phyloP scores from a whole-genome alignment of 2,329 filamentous ascomycete genomes.

The Pseudogymnoascus sp. region DNA sequence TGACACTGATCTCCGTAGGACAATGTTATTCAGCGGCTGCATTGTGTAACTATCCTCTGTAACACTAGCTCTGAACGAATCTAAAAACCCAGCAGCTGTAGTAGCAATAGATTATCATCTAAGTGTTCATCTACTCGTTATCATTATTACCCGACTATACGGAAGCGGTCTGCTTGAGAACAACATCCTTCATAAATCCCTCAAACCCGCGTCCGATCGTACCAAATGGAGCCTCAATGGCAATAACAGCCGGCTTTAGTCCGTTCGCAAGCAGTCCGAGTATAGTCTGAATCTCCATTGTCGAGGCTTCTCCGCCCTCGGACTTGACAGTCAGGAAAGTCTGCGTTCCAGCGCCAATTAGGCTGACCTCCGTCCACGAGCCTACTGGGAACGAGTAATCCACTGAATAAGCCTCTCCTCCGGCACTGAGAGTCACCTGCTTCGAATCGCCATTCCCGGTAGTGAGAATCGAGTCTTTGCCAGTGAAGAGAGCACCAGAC shows the following conservation, averaged over 20 bases:
- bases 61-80: neutral
- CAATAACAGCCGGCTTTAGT: conserved; percentile 19
- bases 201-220: conserved; percentile 17
- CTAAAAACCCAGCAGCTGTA: neutral
- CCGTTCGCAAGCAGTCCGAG: conserved; percentile 16
- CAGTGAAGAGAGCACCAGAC: conserved; percentile 35
- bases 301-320: conserved; percentile 1
- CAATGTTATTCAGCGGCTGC: neutral
- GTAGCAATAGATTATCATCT: neutral
- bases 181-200: conserved; percentile 17
- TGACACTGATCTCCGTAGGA: neutral
- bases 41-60: neutral
- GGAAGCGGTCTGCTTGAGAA: neutral
- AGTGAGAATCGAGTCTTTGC: conserved; percentile 34
- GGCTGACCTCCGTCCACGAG: conserved; percentile 29
- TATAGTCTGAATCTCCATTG: conserved; percentile 17
- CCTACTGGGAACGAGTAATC: conserved; percentile 33
- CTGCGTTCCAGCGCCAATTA: conserved; percentile 29
- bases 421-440: conserved; percentile 32
- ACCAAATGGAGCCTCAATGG: conserved; percentile 19
- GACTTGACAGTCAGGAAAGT: conserved; percentile 27
- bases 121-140: neutral
- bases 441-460: conserved; percentile 26
- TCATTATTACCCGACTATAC: neutral
- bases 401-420: conserved; percentile 31